These are phyloP conservation scores for Thinopyrum obtusiflorum DNA, from an alignment of 202 grass and related monocot genomes.

Conservation along the genomic window DNA sequence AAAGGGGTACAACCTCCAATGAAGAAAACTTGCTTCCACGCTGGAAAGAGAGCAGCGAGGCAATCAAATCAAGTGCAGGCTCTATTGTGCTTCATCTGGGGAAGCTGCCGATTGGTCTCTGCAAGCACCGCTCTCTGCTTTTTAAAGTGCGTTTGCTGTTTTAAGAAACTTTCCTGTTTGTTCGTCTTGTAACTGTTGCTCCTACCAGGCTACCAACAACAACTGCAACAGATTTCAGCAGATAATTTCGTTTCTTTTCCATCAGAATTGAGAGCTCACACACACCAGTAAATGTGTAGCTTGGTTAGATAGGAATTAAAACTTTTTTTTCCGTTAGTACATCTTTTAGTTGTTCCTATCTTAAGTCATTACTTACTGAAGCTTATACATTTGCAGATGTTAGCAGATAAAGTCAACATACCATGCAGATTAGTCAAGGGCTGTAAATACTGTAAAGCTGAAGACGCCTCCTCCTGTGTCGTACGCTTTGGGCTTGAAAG, in stretches of 20 bases:
- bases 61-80: conserved; percentile 56
- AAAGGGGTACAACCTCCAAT: conserved; percentile 57
- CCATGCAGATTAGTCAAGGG: conserved; percentile 94
- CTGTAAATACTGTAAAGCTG: conserved; percentile 85
- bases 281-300: not conserved
- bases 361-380: conserved; percentile 20
- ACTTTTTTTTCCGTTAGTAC: not conserved
- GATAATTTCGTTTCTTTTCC: not conserved
- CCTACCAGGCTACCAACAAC: not conserved
- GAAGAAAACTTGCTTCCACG: conserved; percentile 62
- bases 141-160: conserved; percentile 61
- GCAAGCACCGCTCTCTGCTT: conserved; percentile 89
- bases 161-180: conserved; percentile 10
- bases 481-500: conserved; percentile 89
- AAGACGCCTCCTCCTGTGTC: conserved; percentile 84
- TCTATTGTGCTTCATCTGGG: conserved; percentile 71
- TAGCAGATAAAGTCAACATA: conserved; percentile 82
- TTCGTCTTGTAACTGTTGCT: not conserved
- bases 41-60: conserved; percentile 70
- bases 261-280: not conserved
- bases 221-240: not conserved
- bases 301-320: not conserved
- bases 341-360: not conserved
- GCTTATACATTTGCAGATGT: conserved; percentile 47
- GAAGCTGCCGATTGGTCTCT: conserved; percentile 78